A percentile compares a stretch with the other conserved stretches of the same genome.
phyloP scores from a whole-genome alignment of 108 stramenopile genomes.

The Pseudonitzschia pungens region DNA sequence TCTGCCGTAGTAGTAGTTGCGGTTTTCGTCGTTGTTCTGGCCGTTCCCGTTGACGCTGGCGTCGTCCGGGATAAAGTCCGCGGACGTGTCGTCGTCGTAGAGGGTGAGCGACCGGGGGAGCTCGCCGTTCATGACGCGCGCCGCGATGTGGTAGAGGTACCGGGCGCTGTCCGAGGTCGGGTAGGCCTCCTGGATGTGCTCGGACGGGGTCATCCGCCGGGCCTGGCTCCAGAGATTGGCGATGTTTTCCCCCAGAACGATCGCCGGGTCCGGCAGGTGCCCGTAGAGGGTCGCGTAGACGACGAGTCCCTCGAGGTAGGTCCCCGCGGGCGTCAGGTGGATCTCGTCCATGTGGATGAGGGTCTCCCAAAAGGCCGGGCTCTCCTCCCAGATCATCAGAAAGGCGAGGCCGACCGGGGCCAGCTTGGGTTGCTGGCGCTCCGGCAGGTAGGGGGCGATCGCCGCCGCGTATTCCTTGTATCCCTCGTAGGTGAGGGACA shows the following conservation, averaged over 20 bases:
- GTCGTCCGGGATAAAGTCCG: conserved; percentile 19
- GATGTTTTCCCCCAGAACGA: conserved; percentile 9
- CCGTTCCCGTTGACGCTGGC: neutral
- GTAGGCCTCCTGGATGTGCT: conserved; percentile 29
- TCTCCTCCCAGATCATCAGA: conserved; percentile 47
- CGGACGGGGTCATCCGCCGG: conserved; percentile 39
- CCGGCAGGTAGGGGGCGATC: conserved; percentile 21
- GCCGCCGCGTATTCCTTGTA: conserved; percentile 39
- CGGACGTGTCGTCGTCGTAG: conserved; percentile 17
- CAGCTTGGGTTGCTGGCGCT: conserved; percentile 34
- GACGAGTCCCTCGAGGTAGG: conserved; percentile 41
- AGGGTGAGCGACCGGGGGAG: conserved; percentile 13
- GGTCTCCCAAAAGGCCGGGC: conserved; percentile 34
- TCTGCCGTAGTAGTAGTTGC: neutral
- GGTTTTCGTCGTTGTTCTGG: neutral
- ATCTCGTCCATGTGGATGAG: conserved; percentile 51
- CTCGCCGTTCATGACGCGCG: conserved; percentile 33
- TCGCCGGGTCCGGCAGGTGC: conserved; percentile 25
- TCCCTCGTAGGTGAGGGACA: conserved; percentile 45
- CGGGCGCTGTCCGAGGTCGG: conserved; percentile 30
- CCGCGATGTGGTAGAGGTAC: conserved; percentile 49
- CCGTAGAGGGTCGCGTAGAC: conserved; percentile 46
- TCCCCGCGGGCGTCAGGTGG: conserved; percentile 44
- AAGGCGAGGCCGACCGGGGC: conserved; percentile 54
- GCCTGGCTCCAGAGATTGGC: conserved; percentile 32